Evolutionary conservation across 495 filamentous ascomycete species (phyloP), one percentile per base, ranked within the genome.

Genomic region (Neurospora sublineolata): DNA sequence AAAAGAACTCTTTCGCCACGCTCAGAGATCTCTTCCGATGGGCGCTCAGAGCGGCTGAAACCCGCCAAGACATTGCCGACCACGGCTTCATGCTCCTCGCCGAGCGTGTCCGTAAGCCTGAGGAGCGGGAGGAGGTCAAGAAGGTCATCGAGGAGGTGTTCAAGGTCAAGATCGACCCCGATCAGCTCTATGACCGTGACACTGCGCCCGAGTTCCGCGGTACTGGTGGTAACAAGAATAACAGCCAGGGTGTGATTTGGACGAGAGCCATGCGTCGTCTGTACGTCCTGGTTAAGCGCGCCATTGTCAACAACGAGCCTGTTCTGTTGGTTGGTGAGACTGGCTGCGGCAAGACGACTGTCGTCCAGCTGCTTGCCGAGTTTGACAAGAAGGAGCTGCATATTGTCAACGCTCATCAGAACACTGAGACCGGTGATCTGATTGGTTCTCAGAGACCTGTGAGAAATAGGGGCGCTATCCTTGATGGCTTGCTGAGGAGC

Each of bases 1-100:
- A 98, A 76, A 97, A 96, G 79, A 94, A 95, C 77, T 94, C 94
- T 76, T 99, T 99, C 80, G 96, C 96, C 10, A 99, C 96, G 10
- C 84, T 99, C 33, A 87, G 96, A 85, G 96, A 99, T 81, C 87
- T 99, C 4, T 99, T 99, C 75, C 86, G 96, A 71, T 99, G 96
- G 96, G 94, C 96, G n/a, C 83, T 94, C 46, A 87, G 96, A 75
- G 87, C 88, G 52, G 92, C 92, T 0, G 93, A 97, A 72, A 92
- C 91, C 38, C 87, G 92, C 23, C 91, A 97, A 68, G 90, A 97
- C 74, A 87, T 99, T 70, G 96, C 95, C 6, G 86, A 89, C 8
- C 94, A 98, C 80, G 96, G 96, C 0, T 99, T 91, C 78, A 97
- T 98, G 93, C 88, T 99, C 3, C 86, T 99, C 46, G 96, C 89